A percentile compares a stretch with the other conserved stretches of the same genome.
phyloP scores from a whole-genome alignment of 2,329 filamentous ascomycete species.

The Fusarium piperis region DNA sequence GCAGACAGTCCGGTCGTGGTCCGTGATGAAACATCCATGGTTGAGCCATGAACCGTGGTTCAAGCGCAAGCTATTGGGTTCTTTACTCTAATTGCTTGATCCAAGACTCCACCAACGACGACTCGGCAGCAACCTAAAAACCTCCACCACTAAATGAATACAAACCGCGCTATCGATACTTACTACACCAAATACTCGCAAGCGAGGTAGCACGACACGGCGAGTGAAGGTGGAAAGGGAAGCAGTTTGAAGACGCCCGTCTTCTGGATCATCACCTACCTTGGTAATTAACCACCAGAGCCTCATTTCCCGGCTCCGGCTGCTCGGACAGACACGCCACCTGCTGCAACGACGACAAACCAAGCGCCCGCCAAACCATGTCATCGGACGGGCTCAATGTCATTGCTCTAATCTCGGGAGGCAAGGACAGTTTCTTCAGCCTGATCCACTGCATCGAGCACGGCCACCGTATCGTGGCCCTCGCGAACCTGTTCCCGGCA shows the following conservation, averaged over 20 bases:
- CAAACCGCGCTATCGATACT: constrained; percentile 19
- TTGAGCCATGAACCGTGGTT: not conserved
- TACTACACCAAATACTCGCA: constrained; percentile 20
- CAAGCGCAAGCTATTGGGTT: not conserved
- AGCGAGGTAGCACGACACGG: constrained; percentile 5
- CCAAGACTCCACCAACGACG: not conserved
- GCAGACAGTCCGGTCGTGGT: not conserved
- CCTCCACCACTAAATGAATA: constrained; percentile 27
- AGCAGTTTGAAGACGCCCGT: not conserved
- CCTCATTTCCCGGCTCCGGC: constrained; percentile 13
- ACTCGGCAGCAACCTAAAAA: constrained; percentile 16
- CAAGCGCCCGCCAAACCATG: constrained; percentile 45
- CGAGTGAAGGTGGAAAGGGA: not conserved
- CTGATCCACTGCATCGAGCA: constrained; percentile 89
- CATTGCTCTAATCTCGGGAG: constrained; percentile 92
- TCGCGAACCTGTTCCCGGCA: constrained; percentile 82
- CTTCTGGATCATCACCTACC: constrained; percentile 14
- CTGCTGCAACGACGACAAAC: not conserved
- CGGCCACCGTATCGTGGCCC: constrained; percentile 84
- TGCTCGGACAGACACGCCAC: not conserved
- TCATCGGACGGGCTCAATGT: constrained; percentile 70
- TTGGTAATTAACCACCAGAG: not conserved
- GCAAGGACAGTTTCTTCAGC: constrained; percentile 96
- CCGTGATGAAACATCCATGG: not conserved
- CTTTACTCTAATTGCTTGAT: not conserved